Percentiles rank a stretch among this genome's conserved stretches.
Conservation (phyloP, 1,284 basidiomycete species). For the Leccinum angustisporum region DNA sequence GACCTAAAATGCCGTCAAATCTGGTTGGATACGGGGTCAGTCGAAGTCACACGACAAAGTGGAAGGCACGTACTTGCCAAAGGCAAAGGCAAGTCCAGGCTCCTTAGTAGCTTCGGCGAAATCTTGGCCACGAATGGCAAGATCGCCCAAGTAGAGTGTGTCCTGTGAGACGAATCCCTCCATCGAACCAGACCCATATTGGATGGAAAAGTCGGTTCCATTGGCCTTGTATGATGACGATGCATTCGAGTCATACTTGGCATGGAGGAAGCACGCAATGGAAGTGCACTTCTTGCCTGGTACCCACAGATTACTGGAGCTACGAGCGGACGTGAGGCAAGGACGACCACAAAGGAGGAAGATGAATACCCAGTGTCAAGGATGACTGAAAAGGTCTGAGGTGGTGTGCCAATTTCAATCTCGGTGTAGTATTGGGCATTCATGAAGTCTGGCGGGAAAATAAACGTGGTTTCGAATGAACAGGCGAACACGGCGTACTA, state of each 20-base stretch:
- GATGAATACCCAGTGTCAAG: slow-evolving; percentile 73
- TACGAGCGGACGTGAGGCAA: slow-evolving; percentile 28
- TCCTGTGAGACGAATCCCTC: slow-evolving; percentile 96
- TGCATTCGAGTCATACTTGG: slow-evolving; percentile 85
- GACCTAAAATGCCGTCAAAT: slow-evolving; percentile 95
- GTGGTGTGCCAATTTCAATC: slow-evolving; percentile 79
- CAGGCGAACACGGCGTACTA: slow-evolving; percentile 55
- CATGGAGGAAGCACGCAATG: slow-evolving; percentile 97
- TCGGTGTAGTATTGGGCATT: slow-evolving; percentile 98
- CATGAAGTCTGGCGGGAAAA: slow-evolving; percentile 73
- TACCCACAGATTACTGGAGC: slow-evolving; percentile 93
- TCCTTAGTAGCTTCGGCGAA: slow-evolving; percentile 98
- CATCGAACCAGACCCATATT: slow-evolving; percentile 96
- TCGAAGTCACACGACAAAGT: not conserved
- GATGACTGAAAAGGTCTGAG: slow-evolving; percentile 86
- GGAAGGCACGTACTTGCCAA: slow-evolving; percentile 82
- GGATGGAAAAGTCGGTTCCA: slow-evolving; percentile 89
- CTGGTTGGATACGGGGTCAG: slow-evolving; percentile 39
- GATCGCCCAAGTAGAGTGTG: slow-evolving; percentile 79
- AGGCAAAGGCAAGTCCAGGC: slow-evolving; percentile 96
- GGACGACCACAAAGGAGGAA: not conserved
- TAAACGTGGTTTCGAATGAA: not conserved
- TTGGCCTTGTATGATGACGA: slow-evolving; percentile 93
- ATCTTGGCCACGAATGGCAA: slow-evolving; percentile 76
- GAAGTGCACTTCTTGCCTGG: slow-evolving; percentile 88